Percentiles rank a stretch among this genome's conserved stretches.
These are phyloP conservation scores for Verticillium albo-atrum DNA, from an alignment of 2,329 filamentous ascomycete genomes.

Conservation along the genomic window DNA sequence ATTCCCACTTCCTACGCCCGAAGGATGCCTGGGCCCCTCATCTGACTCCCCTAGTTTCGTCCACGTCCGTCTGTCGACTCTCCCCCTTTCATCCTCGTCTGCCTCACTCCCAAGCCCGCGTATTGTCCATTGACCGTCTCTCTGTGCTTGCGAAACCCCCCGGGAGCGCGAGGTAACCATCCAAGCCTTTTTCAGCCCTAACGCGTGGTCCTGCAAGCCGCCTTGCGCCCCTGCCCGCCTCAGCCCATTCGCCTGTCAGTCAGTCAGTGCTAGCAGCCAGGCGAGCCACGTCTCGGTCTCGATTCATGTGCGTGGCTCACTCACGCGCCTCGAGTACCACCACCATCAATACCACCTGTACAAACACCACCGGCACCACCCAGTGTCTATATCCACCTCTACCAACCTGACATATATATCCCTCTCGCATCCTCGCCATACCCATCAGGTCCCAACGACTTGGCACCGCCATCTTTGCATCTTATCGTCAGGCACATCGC, in stretches of 20 bases:
- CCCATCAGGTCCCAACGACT: neutral
- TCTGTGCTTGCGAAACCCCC: neutral
- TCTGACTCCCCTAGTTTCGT: neutral
- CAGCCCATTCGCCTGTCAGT: no score
- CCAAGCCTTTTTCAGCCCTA: neutral
- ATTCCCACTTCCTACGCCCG: neutral
- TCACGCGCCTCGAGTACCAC: neutral
- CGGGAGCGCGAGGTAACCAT: neutral
- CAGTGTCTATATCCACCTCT: neutral
- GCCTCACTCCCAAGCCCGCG: neutral
- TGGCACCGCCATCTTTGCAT: neutral
- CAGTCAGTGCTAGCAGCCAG: neutral
- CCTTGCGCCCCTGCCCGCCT: neutral
- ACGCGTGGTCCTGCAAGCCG: neutral
- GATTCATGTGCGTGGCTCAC: neutral
- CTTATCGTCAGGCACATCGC: neutral
- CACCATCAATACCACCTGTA: neutral
- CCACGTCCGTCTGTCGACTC: neutral
- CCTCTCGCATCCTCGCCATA: neutral
- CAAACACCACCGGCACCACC: no score
- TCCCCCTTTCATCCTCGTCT: neutral
- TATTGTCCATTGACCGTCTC: no score
- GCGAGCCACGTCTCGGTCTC: neutral
- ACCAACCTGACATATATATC: neutral
- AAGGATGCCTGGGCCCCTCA: neutral